Conservation (phyloP, 148 eudicot species). For the Bassia scoparia region DNA sequence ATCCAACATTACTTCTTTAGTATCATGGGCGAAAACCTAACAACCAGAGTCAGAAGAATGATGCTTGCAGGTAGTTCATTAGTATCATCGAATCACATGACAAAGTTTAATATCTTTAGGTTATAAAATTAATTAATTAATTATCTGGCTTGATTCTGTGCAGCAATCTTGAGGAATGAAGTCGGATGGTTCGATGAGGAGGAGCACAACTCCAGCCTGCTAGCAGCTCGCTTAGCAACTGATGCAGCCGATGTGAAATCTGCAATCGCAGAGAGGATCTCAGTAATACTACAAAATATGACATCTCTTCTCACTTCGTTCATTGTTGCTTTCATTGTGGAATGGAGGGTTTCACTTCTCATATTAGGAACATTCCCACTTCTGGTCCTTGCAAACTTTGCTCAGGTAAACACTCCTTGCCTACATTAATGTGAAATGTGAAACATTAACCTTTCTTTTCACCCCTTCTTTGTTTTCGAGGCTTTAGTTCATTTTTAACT, state of each 20-base stretch:
- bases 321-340: slow-evolving; percentile 93
- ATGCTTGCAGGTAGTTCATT: slow-evolving; percentile 82
- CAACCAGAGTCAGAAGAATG: slow-evolving; percentile 96
- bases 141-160: slow-evolving; percentile 4
- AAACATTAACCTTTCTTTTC: not conserved
- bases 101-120: not conserved
- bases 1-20: slow-evolving; percentile 99
- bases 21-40: slow-evolving; percentile 98
- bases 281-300: slow-evolving; percentile 93
- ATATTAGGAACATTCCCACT: slow-evolving; percentile 97
- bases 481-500: not conserved
- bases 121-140: not conserved
- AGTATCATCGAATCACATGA: not conserved
- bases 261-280: slow-evolving; percentile 98
- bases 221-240: slow-evolving; percentile 87
- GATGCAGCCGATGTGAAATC: slow-evolving; percentile 98
- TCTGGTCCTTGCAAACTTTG: slow-evolving; percentile 94
- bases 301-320: slow-evolving; percentile 96
- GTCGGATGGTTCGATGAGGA: slow-evolving; percentile 99
- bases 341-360: slow-evolving; percentile 98
- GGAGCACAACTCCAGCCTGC: slow-evolving; percentile 94
- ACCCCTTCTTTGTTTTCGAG: not conserved
- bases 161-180: slow-evolving; percentile 96
- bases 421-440: not conserved
- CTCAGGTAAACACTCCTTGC: slow-evolving; percentile 61